Evolutionary conservation across 495 filamentous ascomycete genomes (phyloP), one percentile per base, ranked within the genome.

Genomic region (Penicillium canariense): DNA sequence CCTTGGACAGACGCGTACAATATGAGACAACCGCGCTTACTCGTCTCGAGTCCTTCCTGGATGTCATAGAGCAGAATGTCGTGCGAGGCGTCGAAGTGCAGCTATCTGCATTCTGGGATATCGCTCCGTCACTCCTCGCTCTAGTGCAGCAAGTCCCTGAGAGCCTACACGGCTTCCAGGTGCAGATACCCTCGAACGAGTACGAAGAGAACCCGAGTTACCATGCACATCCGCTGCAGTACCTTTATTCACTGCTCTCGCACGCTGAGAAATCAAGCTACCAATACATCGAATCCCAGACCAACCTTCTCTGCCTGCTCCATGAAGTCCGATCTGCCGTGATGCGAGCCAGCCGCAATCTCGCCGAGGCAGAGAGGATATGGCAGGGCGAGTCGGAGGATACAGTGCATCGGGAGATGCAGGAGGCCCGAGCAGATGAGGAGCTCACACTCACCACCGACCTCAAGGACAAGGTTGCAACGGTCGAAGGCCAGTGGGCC

Each of bases 281-380:
- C 64, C 93, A 96, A 71, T 97, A 94, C 70, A 97, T 98, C 55
- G 94, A 98, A 75, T 85, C 81, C 3, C 93, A 98, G 77, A 91
- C 83, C 20, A 97, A 98, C 57, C 74, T 97, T 12, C 79, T 97
- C n/a, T 97, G 92, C 58, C 70, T 97, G 20, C 69, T 97, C 60
- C 94, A 98, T 62, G 94, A 97, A 69, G 91, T 96, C 23, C 90
- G 90, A 63, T 89, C 87, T 34, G 87, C 85, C 3, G 83, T 89
- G 5, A 86, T 86, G 63, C 74, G 71, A 42, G 87, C 87, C 3
- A 73, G 72, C 32, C 77, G 75, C 50, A 72, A 75, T 44, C 61
- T 80, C 28, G 74, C 85, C 60, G 77, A 83, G 52, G 77, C 75
- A 49, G 75, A 91, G 69, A 71, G 77, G 3, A 78, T 82, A 27